phyloP scores from a whole-genome alignment of 495 filamentous ascomycete genomes.

The Lichenothelia convexa region DNA sequence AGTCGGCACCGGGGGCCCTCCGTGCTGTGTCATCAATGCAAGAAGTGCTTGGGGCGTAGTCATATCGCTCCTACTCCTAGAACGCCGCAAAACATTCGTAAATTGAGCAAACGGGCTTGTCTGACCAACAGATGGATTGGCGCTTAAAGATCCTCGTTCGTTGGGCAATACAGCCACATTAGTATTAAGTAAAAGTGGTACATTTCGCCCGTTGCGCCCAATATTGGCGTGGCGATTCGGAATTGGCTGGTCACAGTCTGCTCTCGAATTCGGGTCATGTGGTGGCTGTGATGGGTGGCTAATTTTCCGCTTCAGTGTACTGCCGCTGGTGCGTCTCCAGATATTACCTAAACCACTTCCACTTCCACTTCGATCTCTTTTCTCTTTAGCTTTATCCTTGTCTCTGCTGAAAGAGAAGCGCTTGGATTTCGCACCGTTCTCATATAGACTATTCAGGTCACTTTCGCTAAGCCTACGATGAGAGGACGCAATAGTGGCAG shows the following conservation, averaged over 20 bases:
- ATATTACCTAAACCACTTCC: conserved; percentile 15
- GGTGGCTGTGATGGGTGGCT: not conserved
- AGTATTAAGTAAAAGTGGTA: conserved; percentile 16
- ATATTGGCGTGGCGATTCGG: too few relatives aligned
- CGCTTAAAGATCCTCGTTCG: conserved; percentile 8
- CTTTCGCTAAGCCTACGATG: conserved; percentile 17
- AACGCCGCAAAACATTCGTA: conserved; percentile 37
- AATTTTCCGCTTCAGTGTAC: conserved; percentile 15
- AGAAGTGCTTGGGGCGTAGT: conserved; percentile 22
- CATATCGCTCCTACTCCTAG: conserved; percentile 61
- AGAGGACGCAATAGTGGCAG: conserved; percentile 18
- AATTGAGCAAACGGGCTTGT: conserved; percentile 22
- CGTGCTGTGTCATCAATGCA: conserved; percentile 28
- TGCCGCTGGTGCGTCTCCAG: conserved; percentile 11
- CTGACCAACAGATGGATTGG: conserved; percentile 32
- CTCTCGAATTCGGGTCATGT: too few relatives aligned
- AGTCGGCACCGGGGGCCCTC: conserved; percentile 39
- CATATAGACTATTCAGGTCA: conserved; percentile 14
- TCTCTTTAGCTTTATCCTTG: conserved; percentile 9
- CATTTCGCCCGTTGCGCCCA: too few relatives aligned
- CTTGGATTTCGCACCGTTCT: conserved; percentile 10
- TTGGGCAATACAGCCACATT: conserved; percentile 6
- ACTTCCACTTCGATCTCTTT: conserved; percentile 10
- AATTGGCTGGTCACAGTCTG: too few relatives aligned
- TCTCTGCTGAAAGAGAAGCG: conserved; percentile 5